Percentiles rank a stretch among this genome's conserved stretches.
phyloP scores from a whole-genome alignment of 176 grass and related monocot genomes.

The Oryza coarctata region DNA sequence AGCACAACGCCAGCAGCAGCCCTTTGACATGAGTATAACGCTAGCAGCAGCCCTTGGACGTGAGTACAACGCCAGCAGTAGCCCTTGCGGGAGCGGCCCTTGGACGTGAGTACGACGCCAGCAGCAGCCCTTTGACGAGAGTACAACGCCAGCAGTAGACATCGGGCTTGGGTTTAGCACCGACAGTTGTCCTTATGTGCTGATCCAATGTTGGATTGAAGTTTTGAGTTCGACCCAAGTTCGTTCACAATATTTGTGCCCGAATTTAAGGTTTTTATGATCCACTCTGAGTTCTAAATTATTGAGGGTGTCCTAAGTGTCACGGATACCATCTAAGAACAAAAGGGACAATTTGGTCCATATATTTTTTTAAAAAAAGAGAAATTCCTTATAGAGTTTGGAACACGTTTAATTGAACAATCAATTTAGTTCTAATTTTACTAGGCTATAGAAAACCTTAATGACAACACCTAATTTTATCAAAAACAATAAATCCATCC shows the following conservation, averaged over 20 bases:
- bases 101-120: too few species aligned
- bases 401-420: background rate
- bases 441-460: background rate
- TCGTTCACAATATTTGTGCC: background rate
- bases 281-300: background rate
- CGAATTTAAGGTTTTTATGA: background rate
- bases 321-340: background rate
- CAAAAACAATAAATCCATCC: too few species aligned
- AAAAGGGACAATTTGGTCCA: background rate
- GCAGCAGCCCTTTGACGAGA: too few species aligned
- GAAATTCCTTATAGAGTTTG: background rate
- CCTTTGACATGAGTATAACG: too few species aligned
- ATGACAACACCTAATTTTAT: background rate
- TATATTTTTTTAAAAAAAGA: background rate
- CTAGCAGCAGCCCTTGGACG: too few species aligned
- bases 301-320: background rate
- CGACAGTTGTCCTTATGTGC: too few species aligned
- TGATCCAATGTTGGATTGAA: background rate
- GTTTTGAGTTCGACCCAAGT: background rate
- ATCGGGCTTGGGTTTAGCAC: too few species aligned
- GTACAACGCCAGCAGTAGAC: too few species aligned
- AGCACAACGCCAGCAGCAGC: too few species aligned
- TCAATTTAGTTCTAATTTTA: background rate
- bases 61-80: too few species aligned
- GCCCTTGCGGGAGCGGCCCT: too few species aligned